A percentile compares a stretch with the other conserved stretches of the same genome.
Conservation (phyloP, 2,329 filamentous ascomycete genomes). For the Sclerotiophoma versabilis region DNA sequence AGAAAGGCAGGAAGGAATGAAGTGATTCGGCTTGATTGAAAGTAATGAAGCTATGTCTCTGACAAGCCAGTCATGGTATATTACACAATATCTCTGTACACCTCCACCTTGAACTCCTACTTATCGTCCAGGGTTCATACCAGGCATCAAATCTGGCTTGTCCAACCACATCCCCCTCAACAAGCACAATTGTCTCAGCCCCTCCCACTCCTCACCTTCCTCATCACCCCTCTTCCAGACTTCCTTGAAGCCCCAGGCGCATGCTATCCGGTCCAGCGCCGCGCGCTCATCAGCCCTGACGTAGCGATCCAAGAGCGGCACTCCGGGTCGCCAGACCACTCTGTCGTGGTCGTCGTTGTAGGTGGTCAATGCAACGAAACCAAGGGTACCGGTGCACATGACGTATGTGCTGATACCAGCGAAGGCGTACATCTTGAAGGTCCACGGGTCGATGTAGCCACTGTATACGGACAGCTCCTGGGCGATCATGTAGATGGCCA, state of each 20-base stretch:
- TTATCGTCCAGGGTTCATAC: slow-evolving; percentile 68
- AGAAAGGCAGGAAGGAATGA: too few relatives aligned
- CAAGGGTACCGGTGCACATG: slow-evolving; percentile 79
- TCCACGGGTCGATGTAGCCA: slow-evolving; percentile 75
- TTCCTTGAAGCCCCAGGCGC: slow-evolving; percentile 92
- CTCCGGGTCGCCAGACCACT: slow-evolving; percentile 87
- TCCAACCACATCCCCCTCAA: slow-evolving; percentile 90
- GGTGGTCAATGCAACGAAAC: slow-evolving; percentile 83
- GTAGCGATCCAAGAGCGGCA: slow-evolving; percentile 82
- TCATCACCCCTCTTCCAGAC: slow-evolving; percentile 83
- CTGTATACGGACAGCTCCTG: slow-evolving; percentile 71
- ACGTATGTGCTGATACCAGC: slow-evolving; percentile 84
- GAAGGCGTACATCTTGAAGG: slow-evolving; percentile 80
- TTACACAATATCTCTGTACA: slow-evolving; percentile 6
- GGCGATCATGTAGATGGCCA: slow-evolving; percentile 74
- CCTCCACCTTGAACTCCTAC: not conserved
- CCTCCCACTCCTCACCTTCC: slow-evolving; percentile 88
- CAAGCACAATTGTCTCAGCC: slow-evolving; percentile 80
- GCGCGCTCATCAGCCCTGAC: slow-evolving; percentile 87
- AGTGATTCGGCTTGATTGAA: not conserved
- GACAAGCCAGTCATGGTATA: not conserved
- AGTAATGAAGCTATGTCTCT: not conserved
- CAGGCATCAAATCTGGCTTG: slow-evolving; percentile 87
- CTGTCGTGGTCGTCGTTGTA: slow-evolving; percentile 94
- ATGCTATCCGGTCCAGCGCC: slow-evolving; percentile 83